Percentiles rank a stretch among this genome's conserved stretches.
These are phyloP conservation scores for Lachnellula willkommii DNA, from an alignment of 2,329 filamentous ascomycete species.

Conservation along the genomic window DNA sequence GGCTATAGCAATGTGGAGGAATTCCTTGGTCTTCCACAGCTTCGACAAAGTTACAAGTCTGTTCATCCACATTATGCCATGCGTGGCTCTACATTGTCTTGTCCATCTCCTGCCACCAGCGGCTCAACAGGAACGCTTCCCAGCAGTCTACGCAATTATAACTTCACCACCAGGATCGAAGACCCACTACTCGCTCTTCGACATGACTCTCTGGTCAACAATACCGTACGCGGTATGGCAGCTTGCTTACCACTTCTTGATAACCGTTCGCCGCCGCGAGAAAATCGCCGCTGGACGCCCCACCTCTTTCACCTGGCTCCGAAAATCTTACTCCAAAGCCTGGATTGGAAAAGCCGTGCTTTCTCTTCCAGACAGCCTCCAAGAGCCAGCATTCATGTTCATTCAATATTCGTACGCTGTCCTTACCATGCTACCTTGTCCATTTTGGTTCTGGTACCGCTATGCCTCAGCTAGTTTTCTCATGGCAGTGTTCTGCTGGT, in stretches of 20 bases:
- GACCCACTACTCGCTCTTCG: conserved; percentile 70
- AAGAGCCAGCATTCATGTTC: conserved; percentile 89
- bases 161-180: conserved; percentile 61
- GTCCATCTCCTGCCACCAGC: conserved; percentile 72
- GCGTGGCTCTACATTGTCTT: conserved; percentile 84
- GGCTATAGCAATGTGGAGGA: conserved; percentile 98
- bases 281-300: conserved; percentile 94
- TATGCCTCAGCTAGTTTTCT: conserved; percentile 76
- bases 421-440: conserved; percentile 89
- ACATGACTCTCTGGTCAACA: conserved; percentile 93
- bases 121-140: conserved; percentile 65
- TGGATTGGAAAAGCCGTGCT: conserved; percentile 86
- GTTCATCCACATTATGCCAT: conserved; percentile 99
- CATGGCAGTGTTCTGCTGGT: conserved; percentile 81
- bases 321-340: conserved; percentile 81
- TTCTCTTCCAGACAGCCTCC: conserved; percentile 65
- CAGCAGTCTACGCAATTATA: conserved; percentile 80
- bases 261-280: conserved; percentile 87
- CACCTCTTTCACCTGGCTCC: conserved; percentile 96
- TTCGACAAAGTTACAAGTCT: conserved; percentile 94
- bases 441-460: conserved; percentile 87
- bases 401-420: conserved; percentile 92
- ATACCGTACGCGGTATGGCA: conserved; percentile 94
- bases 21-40: conserved; percentile 96
- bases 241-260: conserved; percentile 85